These are phyloP conservation scores for Saccharomycopsis fibuligera DNA, from an alignment of 805 yeast genomes.

Conservation along the genomic window DNA sequence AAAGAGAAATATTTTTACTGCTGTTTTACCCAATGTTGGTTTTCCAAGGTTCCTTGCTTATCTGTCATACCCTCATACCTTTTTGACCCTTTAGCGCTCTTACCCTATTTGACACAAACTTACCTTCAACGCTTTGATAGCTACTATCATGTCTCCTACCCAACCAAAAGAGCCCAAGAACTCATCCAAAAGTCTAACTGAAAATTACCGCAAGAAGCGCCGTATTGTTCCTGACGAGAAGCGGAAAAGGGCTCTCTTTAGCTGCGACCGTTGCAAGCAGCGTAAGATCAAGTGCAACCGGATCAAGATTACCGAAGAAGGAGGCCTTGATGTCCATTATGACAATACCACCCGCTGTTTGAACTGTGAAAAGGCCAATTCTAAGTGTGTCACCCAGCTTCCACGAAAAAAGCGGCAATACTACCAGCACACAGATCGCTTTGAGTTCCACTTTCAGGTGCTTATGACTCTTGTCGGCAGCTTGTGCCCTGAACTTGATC, in stretches of 20 bases:
- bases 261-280: constrained; percentile 19
- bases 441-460: constrained; percentile 14
- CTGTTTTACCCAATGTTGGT: no score
- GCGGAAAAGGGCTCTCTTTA: constrained; percentile 16
- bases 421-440: neutral
- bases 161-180: constrained; percentile 1
- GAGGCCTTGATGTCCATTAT: constrained; percentile 7
- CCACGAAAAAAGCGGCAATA: constrained; percentile 13
- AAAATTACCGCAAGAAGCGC: constrained; percentile 12
- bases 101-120: no score
- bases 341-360: constrained; percentile 15
- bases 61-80: no score
- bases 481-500: constrained; percentile 12
- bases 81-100: no score
- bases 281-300: constrained; percentile 18
- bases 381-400: constrained; percentile 14
- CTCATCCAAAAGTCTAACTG: no score
- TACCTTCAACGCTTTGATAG: no score
- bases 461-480: constrained; percentile 7
- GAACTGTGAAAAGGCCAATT: constrained; percentile 14
- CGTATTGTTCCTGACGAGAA: constrained; percentile 15
- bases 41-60: no score
- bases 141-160: no score
- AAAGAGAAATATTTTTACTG: no score
- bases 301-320: constrained; percentile 1